These are phyloP conservation scores for Emiliania huxleyi DNA, from an alignment of 78 protist genomes.

Conservation along the genomic window DNA sequence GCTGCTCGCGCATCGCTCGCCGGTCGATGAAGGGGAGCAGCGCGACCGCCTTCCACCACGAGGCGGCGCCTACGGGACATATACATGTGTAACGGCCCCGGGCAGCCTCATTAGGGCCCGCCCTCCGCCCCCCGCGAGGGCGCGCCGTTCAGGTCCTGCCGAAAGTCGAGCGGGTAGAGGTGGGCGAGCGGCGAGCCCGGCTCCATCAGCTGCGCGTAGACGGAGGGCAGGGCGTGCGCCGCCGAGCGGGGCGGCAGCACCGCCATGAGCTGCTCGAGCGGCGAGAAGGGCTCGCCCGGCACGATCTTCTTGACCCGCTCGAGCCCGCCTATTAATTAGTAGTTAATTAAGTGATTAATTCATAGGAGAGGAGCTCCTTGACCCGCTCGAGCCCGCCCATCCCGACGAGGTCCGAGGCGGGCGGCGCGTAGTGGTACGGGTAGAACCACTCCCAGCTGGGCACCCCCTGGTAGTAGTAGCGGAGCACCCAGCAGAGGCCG, in stretches of 20 bases:
- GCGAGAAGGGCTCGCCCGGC: constrained; percentile 72
- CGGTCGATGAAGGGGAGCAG: constrained; percentile 94
- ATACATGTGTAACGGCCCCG: no score
- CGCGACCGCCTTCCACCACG: constrained; percentile 83
- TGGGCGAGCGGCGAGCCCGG: constrained; percentile 70
- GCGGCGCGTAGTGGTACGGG: constrained; percentile 94
- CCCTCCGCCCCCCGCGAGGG: constrained; percentile 74
- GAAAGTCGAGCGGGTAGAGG: constrained; percentile 83
- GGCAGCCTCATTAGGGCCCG: no score
- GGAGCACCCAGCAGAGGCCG: constrained; percentile 93
- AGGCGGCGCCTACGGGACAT: no score
- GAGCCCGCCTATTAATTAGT: neutral
- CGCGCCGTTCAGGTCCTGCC: constrained; percentile 80
- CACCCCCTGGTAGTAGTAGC: constrained; percentile 91
- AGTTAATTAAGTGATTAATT: no score
- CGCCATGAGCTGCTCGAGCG: constrained; percentile 92
- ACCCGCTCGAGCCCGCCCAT: neutral
- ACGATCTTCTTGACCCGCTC: neutral
- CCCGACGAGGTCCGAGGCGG: constrained; percentile 64
- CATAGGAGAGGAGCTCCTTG: neutral
- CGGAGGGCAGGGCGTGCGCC: constrained; percentile 64
- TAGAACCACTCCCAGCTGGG: constrained; percentile 94
- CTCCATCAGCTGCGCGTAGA: constrained; percentile 38
- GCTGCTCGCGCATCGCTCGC: neutral
- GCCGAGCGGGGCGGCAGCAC: constrained; percentile 85